Evolutionary conservation across 176 grass and related monocot genomes (phyloP), one percentile per base, ranked within the genome.

Genomic region (Triticum turgidum): DNA sequence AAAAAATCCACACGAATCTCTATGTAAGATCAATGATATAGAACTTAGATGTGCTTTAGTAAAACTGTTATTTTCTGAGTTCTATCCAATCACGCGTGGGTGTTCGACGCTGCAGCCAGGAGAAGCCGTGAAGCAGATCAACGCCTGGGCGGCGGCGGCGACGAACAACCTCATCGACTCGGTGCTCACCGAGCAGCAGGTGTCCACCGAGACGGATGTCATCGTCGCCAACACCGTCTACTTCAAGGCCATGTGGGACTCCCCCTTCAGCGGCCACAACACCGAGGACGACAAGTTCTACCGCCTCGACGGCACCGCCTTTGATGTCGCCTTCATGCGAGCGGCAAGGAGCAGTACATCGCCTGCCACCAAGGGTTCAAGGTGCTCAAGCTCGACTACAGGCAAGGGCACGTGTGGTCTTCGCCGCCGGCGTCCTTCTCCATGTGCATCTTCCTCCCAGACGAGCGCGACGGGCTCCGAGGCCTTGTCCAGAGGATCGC

Each of bases 161-260:
- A 79, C 76, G 1, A 21, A 22, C 29, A 58, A 62, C 11, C 52
- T 79, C 54, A 61, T 79, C 76, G 18, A 21, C 7, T 35, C 27
- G 3, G 20, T 77, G 71, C 61, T 62, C 4, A 22, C 4, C 1
- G 24, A 89, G 65, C 11, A 6, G 2, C 2, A 29, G 67, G 65
- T 33, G 13, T 9, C 54, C 15, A 7, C 52, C 0, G 1, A 5
- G 35, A 89, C 76, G 5, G 63, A 18, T 56, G 1, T 84, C 25
- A 24, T 89, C 10, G 32, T 89, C 42, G 65, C 61, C 32, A 89
- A 80, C 61, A 82, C 87, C 7, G 35, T 89, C 66, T 84, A 89
- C 76, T 89, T 89, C 67, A 89, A 89, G 64, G 81, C 76, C n/a
- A 14, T 1, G 32, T 89, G 87, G 87, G 5, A n/a, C 33, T 21